Percentiles rank a stretch among this genome's conserved stretches.
Evolutionary conservation across 2,329 filamentous ascomycete species (phyloP).

Genomic region (Domatiomyces globalis): DNA sequence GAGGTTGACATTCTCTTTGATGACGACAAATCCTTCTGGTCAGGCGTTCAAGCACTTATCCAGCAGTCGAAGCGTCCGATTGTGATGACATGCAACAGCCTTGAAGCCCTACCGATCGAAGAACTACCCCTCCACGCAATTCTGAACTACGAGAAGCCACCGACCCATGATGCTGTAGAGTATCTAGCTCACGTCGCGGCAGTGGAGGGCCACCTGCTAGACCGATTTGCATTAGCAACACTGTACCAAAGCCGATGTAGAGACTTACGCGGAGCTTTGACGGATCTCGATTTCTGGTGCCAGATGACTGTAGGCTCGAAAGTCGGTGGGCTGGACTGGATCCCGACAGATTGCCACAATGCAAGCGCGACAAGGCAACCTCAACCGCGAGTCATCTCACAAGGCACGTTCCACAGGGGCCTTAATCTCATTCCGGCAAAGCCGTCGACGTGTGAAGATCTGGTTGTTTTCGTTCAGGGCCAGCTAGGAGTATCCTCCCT

Average conservation of each 20-base stretch:
- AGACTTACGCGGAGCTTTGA: conserved; percentile 69
- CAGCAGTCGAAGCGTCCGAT: conserved; percentile 78
- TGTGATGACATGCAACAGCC: conserved; percentile 89
- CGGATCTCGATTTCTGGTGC: conserved; percentile 89
- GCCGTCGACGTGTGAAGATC: conserved; percentile 5
- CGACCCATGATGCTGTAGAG: conserved; percentile 56
- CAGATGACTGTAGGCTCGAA: conserved; percentile 85
- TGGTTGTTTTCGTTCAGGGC: conserved; percentile 8
- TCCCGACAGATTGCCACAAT: conserved; percentile 62
- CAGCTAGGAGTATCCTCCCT: conserved; percentile 6
- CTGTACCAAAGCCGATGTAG: conserved; percentile 55
- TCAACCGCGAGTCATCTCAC: conserved; percentile 60
- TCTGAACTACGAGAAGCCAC: conserved; percentile 57
- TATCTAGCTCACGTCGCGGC: conserved; percentile 71
- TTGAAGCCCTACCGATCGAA: conserved; percentile 61
- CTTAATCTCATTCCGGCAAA: conserved; percentile 49
- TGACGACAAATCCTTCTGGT: conserved; percentile 92
- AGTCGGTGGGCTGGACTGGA: conserved; percentile 83
- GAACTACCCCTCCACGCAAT: conserved; percentile 72
- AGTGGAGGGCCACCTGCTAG: conserved; percentile 71
- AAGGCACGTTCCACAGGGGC: conserved; percentile 58
- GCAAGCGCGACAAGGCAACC: conserved; percentile 51
- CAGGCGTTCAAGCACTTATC: conserved; percentile 63
- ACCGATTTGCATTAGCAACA: conserved; percentile 49
- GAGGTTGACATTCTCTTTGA: conserved; percentile 90